phyloP scores from a whole-genome alignment of 2,329 filamentous ascomycete genomes.

The Phialophora verrucosa region DNA sequence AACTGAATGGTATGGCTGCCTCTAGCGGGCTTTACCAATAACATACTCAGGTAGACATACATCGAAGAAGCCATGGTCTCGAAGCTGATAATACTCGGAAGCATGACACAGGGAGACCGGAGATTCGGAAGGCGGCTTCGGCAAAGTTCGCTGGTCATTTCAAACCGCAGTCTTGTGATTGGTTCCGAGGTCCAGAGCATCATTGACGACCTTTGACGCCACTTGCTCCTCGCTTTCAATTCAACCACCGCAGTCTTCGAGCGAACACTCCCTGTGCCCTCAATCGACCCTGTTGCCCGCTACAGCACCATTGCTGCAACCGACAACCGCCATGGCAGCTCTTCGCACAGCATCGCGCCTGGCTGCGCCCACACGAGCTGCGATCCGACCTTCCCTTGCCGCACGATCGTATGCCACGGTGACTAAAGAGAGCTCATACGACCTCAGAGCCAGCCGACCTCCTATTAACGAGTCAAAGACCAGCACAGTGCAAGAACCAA shows the following conservation, averaged over 20 bases:
- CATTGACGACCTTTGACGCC: constrained; percentile 21
- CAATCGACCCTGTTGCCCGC: not conserved
- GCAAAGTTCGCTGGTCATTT: constrained; percentile 32
- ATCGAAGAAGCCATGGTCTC: not conserved
- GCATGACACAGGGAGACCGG: not conserved
- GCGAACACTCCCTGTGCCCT: constrained; percentile 21
- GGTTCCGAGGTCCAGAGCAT: constrained; percentile 28
- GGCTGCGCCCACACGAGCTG: constrained; percentile 43
- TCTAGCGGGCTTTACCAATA: not conserved
- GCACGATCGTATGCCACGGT: constrained; percentile 57
- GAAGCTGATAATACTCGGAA: not conserved
- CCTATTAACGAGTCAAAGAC: constrained; percentile 59
- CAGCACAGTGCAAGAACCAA: constrained; percentile 67
- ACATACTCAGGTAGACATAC: not conserved
- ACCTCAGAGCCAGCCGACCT: constrained; percentile 42
- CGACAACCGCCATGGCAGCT: constrained; percentile 51
- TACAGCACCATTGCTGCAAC: constrained; percentile 7
- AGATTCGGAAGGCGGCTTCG: constrained; percentile 24
- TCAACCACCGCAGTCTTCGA: constrained; percentile 15
- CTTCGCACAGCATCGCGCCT: constrained; percentile 56
- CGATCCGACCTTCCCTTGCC: constrained; percentile 47
- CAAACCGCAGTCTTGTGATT: constrained; percentile 28
- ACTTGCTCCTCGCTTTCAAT: constrained; percentile 20
- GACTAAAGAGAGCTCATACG: constrained; percentile 45
- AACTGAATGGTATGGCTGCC: not conserved